Conservation (phyloP, 768 basidiomycete species). For the Trametes sanguinea region DNA sequence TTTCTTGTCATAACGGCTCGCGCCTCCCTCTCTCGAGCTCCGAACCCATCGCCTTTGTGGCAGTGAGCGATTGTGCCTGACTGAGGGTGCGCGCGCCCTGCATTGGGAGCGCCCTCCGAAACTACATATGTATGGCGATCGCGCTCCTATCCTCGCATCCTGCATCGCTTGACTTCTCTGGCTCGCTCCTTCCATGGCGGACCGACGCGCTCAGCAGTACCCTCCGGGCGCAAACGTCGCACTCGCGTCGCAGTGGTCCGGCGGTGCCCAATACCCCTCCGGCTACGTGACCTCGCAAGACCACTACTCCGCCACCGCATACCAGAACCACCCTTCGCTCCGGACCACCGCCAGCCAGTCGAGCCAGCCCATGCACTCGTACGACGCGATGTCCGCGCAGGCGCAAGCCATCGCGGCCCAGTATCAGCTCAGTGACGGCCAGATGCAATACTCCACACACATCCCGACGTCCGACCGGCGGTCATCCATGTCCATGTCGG, state of each 20-base stretch:
- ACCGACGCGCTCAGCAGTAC: slow-evolving; percentile 26
- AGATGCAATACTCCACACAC: slow-evolving; percentile 22
- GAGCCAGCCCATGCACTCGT: slow-evolving; percentile 8
- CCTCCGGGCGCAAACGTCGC: slow-evolving; percentile 21
- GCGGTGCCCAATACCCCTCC: slow-evolving; percentile 17
- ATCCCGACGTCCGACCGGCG: slow-evolving; percentile 23
- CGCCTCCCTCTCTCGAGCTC: slow-evolving; percentile 11
- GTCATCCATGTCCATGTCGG: slow-evolving; percentile 22
- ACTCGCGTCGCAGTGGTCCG: slow-evolving; percentile 21
- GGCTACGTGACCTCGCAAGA: slow-evolving; percentile 19
- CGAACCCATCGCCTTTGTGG: slow-evolving; percentile 26
- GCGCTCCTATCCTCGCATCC: slow-evolving; percentile 22
- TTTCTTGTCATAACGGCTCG: slow-evolving; percentile 15
- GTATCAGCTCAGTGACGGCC: slow-evolving; percentile 18
- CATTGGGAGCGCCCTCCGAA: slow-evolving; percentile 17
- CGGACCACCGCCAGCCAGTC: slow-evolving; percentile 13
- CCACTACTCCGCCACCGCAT: slow-evolving; percentile 22
- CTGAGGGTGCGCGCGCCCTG: slow-evolving; percentile 7
- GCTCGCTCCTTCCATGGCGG: slow-evolving; percentile 21
- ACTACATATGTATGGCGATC: slow-evolving; percentile 26
- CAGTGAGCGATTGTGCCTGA: slow-evolving; percentile 31
- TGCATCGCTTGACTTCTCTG: slow-evolving; percentile 15
- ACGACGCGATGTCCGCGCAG: slow-evolving; percentile 24
- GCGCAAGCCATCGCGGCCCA: slow-evolving; percentile 22
- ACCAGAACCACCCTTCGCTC: slow-evolving; percentile 19